phyloP scores from a whole-genome alignment of 2,329 filamentous ascomycete genomes.

The Verticillium nonalfalfae region DNA sequence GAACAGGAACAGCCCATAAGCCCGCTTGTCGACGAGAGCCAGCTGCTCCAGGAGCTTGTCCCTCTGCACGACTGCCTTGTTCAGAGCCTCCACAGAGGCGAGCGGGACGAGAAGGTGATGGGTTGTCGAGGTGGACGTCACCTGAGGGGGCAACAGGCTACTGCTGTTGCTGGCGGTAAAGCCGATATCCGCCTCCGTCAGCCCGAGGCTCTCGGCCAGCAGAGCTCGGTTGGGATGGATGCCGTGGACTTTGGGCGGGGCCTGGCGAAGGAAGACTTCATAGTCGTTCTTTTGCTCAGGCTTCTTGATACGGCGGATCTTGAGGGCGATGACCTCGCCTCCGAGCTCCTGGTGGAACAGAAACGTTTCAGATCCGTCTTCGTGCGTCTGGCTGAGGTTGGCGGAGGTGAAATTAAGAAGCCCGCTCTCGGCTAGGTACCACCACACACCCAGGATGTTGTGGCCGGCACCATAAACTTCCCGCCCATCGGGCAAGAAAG shows the following conservation, averaged over 20 bases:
- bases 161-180: background rate
- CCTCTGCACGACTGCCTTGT: conserved; percentile 4
- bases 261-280: conserved; percentile 8
- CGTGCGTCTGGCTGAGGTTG: background rate
- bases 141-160: conserved; percentile 5
- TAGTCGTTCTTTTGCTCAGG: background rate
- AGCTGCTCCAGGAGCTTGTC: conserved; percentile 11
- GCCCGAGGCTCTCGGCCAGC: conserved; percentile 6
- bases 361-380: conserved; percentile 4
- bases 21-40: conserved; percentile 5
- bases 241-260: conserved; percentile 6
- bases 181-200: conserved; percentile 6
- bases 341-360: conserved; percentile 9
- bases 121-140: conserved; percentile 13
- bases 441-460: conserved; percentile 17
- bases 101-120: conserved; percentile 12
- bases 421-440: conserved; percentile 11
- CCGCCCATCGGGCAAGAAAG: conserved; percentile 12
- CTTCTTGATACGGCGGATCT: background rate
- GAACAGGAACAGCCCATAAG: conserved; percentile 11
- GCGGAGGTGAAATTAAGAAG: conserved; percentile 6
- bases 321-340: conserved; percentile 5
- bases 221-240: conserved; percentile 5
- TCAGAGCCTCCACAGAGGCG: conserved; percentile 4
- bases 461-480: conserved; percentile 15